Conservation (phyloP, 441 rosid species). For the Dalechampia spathulata region DNA sequence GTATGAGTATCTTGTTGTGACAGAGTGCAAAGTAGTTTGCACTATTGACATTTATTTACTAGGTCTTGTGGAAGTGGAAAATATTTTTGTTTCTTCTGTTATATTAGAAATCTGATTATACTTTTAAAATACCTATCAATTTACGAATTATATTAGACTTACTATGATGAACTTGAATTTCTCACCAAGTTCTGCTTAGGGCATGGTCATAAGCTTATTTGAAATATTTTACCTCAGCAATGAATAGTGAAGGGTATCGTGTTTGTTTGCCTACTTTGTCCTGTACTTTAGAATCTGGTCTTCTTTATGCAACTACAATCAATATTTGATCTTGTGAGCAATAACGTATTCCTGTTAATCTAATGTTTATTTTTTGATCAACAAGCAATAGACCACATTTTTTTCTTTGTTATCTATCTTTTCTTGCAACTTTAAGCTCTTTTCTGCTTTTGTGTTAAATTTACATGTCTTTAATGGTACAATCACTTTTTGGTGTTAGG, state of each 20-base stretch:
- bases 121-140: not conserved
- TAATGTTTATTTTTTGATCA: not conserved
- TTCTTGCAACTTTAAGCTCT: not conserved
- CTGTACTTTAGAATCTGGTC: not conserved
- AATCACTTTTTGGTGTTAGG: slow-evolving; percentile 28
- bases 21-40: slow-evolving; percentile 3
- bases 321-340: not conserved
- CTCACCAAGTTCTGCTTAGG: not conserved
- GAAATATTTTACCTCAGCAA: not conserved
- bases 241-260: too few species aligned
- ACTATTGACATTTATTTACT: not conserved
- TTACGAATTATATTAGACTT: not conserved
- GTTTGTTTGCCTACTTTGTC: not conserved
- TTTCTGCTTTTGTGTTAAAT: not conserved
- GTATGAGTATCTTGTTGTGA: too few species aligned
- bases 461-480: slow-evolving; percentile 4
- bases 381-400: not conserved
- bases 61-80: not conserved
- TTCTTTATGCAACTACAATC: not conserved
- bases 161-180: not conserved
- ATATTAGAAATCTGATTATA: not conserved
- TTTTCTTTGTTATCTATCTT: not conserved
- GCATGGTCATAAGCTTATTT: not conserved
- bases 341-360: not conserved
- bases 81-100: not conserved